Evolutionary conservation across 257 asterid genomes (phyloP), one percentile per base, ranked within the genome.

Genomic region (Gardenia jasminoides): DNA sequence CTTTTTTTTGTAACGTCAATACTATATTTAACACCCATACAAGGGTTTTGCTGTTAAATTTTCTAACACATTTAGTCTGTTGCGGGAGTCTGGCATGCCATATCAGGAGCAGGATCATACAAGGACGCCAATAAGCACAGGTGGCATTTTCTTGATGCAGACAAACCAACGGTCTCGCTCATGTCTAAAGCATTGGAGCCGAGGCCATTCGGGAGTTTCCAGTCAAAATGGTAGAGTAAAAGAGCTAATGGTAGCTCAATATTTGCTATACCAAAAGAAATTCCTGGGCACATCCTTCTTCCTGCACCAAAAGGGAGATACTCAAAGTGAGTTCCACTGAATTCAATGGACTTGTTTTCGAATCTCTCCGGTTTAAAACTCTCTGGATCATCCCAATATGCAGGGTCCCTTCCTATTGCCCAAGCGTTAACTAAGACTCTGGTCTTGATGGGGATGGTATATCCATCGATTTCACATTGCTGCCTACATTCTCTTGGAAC

Each of bases 281-380:
- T 36, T 36, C 41, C 41, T 36, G 41, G 41, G 41, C 41, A 36
- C 41, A 3, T 12, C 62, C 88, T 84, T n/a, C 77, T 66, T n/a
- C 90, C 88, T 0, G 85, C 77, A 10, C 87, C 88, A 26, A 87
- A 85, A 33, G 41, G 41, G 41, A 36, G 41, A 36, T 36, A 36
- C 41, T 36, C 41, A 36, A 36, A 36, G 41, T 36, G 41, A 36
- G 41, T 36, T 36, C 41, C 41, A 36, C 4, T 36, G 41, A 36
- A 36, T 2, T 36, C 41, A 36, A 36, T 36, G 41, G 41, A 36
- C 4, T 5, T 36, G 41, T 36, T 36, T 36, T 36, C 41, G 41
- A 36, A 36, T 36, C 41, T 36, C 41, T 36, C 41, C 4, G 41
- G 41, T 36, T 5, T 36, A 36, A 36, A 36, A 36, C 41, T 36